Evolutionary conservation across 2,329 filamentous ascomycete genomes (phyloP).

Genomic region (Ascochyta pisi): DNA sequence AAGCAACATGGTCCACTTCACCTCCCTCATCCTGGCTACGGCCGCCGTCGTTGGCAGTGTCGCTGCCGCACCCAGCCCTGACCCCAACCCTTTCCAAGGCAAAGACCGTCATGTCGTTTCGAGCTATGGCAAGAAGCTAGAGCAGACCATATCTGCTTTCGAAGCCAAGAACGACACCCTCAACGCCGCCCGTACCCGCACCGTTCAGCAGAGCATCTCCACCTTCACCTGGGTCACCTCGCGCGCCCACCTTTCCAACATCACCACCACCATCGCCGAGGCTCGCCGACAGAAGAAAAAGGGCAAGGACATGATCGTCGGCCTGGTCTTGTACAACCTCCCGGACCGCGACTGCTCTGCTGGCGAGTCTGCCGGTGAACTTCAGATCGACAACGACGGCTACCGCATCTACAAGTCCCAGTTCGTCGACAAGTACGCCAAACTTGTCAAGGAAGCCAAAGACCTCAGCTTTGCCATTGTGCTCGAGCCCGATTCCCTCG

Average conservation of each 20-base stretch:
- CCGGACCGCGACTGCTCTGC: slow-evolving; percentile 91
- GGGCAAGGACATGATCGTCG: slow-evolving; percentile 31
- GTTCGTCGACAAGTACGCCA: slow-evolving; percentile 38
- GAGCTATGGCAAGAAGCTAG: slow-evolving; percentile 35
- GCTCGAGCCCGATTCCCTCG: slow-evolving; percentile 37
- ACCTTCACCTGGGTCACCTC: slow-evolving; percentile 39
- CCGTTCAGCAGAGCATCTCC: slow-evolving; percentile 35
- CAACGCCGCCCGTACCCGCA: slow-evolving; percentile 37
- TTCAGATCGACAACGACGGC: slow-evolving; percentile 68
- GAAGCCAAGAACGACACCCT: slow-evolving; percentile 31
- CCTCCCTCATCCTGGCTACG: slow-evolving; percentile 31
- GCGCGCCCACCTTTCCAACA: slow-evolving; percentile 27
- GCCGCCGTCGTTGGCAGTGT: slow-evolving; percentile 26
- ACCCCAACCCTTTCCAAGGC: slow-evolving; percentile 30
- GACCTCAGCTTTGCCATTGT: slow-evolving; percentile 41
- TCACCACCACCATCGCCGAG: slow-evolving; percentile 29
- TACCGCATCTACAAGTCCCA: slow-evolving; percentile 37
- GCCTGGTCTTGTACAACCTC: slow-evolving; percentile 81
- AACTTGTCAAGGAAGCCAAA: slow-evolving; percentile 29
- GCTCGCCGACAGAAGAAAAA: slow-evolving; percentile 30
- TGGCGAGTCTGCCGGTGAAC: slow-evolving; percentile 78
- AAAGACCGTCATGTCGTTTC: slow-evolving; percentile 34
- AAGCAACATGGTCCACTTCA: slow-evolving; percentile 35
- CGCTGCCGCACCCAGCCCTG: slow-evolving; percentile 25
- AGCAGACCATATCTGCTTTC: slow-evolving; percentile 35